A percentile compares a stretch with the other conserved stretches of the same genome.
Conservation (phyloP, 1,139 yeast genomes). For the Schizosaccharomyces versatilis region DNA sequence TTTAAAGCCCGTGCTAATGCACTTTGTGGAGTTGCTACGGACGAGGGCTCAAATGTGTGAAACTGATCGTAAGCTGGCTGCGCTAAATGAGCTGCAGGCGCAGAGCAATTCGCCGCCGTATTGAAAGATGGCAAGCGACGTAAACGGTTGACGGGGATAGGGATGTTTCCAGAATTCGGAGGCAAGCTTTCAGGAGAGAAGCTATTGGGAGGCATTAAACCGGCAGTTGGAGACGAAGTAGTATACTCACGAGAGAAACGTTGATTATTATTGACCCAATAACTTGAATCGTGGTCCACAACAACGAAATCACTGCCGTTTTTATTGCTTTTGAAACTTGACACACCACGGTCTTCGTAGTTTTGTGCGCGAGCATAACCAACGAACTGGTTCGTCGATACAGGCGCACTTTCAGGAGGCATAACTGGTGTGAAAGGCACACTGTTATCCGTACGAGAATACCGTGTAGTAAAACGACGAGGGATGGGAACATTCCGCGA, state of each 20-base stretch:
- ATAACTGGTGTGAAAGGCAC: background rate
- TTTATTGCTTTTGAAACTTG: too few species aligned
- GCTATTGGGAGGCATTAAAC: background rate
- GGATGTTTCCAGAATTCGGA: background rate
- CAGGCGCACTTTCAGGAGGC: conserved; percentile 1
- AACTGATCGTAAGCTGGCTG: too few species aligned
- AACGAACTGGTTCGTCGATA: too few species aligned
- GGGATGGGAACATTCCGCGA: too few species aligned
- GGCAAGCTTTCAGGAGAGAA: conserved; percentile 1
- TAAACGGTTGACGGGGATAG: background rate
- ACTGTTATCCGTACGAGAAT: background rate
- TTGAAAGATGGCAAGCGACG: background rate
- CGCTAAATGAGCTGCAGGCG: background rate
- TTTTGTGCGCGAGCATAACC: too few species aligned
- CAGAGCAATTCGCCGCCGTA: background rate
- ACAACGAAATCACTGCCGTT: background rate
- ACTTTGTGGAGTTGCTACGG: background rate
- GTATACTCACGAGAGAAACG: too few species aligned
- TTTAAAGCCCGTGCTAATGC: background rate
- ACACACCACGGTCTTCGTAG: too few species aligned
- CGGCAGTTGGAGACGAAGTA: too few species aligned
- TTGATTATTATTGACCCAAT: too few species aligned
- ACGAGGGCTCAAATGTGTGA: background rate
- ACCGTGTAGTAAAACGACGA: background rate
- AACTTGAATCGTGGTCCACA: background rate